phyloP scores from a whole-genome alignment of 805 yeast species.

The Candida michaelii region DNA sequence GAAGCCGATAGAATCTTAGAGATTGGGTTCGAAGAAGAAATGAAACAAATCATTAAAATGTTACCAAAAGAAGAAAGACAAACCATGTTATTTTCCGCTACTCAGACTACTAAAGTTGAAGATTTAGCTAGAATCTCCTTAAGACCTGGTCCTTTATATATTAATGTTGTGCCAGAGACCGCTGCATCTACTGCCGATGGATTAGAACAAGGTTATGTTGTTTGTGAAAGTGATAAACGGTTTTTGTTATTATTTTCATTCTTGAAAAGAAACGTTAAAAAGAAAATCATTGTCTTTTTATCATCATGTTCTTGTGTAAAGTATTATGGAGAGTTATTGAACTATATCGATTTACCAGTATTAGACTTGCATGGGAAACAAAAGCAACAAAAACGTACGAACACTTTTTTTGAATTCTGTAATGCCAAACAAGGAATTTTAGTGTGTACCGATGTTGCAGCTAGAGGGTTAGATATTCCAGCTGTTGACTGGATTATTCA shows the following conservation, averaged over 20 bases:
- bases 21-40: conserved; percentile 98
- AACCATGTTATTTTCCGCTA: conserved; percentile 97
- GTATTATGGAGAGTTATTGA: conserved; percentile 90
- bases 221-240: conserved; percentile 93
- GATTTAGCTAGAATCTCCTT: conserved; percentile 96
- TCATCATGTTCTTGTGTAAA: conserved; percentile 97
- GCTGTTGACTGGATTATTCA: conserved; percentile 99
- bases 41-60: conserved; percentile 93
- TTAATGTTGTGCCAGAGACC: conserved; percentile 84
- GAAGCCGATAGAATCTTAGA: conserved; percentile 98
- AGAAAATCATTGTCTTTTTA: conserved; percentile 89
- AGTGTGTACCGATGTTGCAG: conserved; percentile 97
- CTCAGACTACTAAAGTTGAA: conserved; percentile 98
- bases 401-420: conserved; percentile 97
- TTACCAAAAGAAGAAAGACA: conserved; percentile 92
- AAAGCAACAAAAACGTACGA: conserved; percentile 97
- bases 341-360: conserved; percentile 96
- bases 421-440: conserved; percentile 93
- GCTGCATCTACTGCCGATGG: conserved; percentile 94
- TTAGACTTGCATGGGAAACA: conserved; percentile 96
- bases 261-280: conserved; percentile 87
- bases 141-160: conserved; percentile 89
- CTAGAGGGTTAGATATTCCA: conserved; percentile 98
- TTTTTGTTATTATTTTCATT: conserved; percentile 88
- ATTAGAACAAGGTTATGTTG: conserved; percentile 97